Conservation (phyloP, 2,329 filamentous ascomycete genomes). For the Penicillium expansum region DNA sequence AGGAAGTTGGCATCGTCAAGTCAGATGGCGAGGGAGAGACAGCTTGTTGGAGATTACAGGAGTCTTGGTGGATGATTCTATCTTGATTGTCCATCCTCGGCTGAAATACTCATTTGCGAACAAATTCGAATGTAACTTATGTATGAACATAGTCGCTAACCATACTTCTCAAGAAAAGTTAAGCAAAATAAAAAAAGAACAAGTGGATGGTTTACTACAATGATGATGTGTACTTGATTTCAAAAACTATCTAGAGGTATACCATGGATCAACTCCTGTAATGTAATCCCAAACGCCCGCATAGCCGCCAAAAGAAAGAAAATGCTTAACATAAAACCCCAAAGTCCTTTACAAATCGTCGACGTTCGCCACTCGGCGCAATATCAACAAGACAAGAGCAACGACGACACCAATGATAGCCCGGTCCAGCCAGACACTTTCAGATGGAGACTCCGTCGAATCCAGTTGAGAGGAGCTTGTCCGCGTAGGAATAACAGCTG, state of each 20-base stretch:
- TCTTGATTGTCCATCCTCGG: background rate
- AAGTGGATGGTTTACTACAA: background rate
- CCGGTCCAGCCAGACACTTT: constrained; percentile 75
- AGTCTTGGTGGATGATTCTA: constrained; percentile 46
- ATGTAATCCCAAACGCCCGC: background rate
- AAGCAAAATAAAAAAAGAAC: background rate
- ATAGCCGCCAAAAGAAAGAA: background rate
- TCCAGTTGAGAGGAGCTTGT: background rate
- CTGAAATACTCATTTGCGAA: background rate
- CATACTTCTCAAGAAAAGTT: background rate
- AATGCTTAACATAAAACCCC: background rate
- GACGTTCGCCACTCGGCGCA: constrained; percentile 45
- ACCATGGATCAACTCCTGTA: background rate
- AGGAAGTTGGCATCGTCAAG: constrained; percentile 23
- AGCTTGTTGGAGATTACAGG: constrained; percentile 33
- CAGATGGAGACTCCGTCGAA: constrained; percentile 23
- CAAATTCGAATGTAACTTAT: background rate
- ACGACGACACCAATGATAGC: constrained; percentile 72
- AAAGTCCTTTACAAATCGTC: constrained; percentile 21
- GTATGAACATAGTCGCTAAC: background rate
- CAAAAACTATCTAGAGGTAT: constrained; percentile 5
- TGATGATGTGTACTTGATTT: background rate
- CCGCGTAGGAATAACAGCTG: background rate
- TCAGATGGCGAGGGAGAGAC: constrained; percentile 12
- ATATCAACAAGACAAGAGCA: constrained; percentile 67